Percentiles rank a stretch among this genome's conserved stretches.
These are phyloP conservation scores for Pichia sp. DNA, from an alignment of 1,139 yeast genomes.

Conservation along the genomic window DNA sequence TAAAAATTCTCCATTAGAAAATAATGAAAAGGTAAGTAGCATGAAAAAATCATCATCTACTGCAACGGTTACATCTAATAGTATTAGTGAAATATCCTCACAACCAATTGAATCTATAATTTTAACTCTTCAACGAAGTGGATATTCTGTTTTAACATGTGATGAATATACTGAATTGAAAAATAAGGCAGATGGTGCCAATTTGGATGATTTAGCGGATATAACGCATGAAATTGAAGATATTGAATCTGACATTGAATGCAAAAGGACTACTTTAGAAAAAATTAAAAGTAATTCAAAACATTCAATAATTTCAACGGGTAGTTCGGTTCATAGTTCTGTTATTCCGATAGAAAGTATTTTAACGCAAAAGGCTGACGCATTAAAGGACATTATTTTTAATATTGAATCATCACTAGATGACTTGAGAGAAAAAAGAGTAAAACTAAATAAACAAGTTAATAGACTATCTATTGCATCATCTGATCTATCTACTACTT, in stretches of 20 bases:
- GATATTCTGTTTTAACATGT: constrained; percentile 21
- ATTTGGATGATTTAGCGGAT: constrained; percentile 11
- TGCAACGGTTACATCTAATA: constrained; percentile 15
- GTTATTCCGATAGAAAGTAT: constrained; percentile 14
- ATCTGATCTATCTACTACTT: background rate
- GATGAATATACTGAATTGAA: constrained; percentile 19
- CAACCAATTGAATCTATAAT: constrained; percentile 16
- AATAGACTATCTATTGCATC: constrained; percentile 15
- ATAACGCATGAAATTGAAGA: constrained; percentile 12
- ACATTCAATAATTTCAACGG: constrained; percentile 6
- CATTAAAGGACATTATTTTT: constrained; percentile 2
- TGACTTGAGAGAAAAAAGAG: constrained; percentile 3
- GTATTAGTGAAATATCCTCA: constrained; percentile 13
- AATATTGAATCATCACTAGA: constrained; percentile 1
- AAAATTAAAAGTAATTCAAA: constrained; percentile 9
- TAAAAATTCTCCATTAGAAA: background rate
- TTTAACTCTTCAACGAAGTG: constrained; percentile 15
- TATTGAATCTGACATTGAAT: constrained; percentile 12
- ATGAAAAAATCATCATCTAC: constrained; percentile 15
- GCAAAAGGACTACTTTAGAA: constrained; percentile 10
- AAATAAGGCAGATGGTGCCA: constrained; percentile 3
- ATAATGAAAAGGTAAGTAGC: background rate
- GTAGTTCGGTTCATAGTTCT: constrained; percentile 9
- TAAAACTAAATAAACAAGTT: constrained; percentile 7
- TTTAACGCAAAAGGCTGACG: constrained; percentile 7